Base-by-base conservation (phyloP, 495 filamentous ascomycete genomes). In the Talaromyces ruber region DNA sequence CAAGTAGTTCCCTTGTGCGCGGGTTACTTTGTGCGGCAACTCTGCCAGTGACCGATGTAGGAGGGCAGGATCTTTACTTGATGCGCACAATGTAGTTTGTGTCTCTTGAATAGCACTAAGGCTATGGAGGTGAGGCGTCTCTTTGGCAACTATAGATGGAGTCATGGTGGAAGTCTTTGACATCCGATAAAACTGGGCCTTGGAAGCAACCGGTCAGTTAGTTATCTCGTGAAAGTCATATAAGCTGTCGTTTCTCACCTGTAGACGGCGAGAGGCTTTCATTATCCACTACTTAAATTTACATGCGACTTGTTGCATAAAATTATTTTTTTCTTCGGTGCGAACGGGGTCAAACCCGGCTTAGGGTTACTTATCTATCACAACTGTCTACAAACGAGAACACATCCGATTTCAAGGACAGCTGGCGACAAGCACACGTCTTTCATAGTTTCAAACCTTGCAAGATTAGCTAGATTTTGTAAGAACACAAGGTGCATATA, bases 11-110 rank as follows among this genome's bases (percentile, higher is more conserved):
- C 70, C 70, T 21, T 64, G 34, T 3, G 62, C 70, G 22, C 50
- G 26, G 37, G 67, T 62, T 16, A 72, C 64, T 12, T 62, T 70
- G 9, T 62, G 39, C 22, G 70, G 71, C 22, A 37, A 30, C 29
- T 65, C 59, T 39, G 34, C 16, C 18, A 73, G 65, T 11, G 66
- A 64, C 0, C 71, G 69, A 58, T 73, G 68, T n/a, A 73, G 69
- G 30, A 71, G 50, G 14, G 50, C 50, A 53, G 50, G 22, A 6
- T 28, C 24, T 53, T 21, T 47, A 28, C 22, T 12, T 14, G 1
- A 8, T 22, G 6, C 12, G 50, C 8, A 14, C 7, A 28, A 6
- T 16, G 21, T n/a, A 14, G 22, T 21, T 53, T 3, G 11, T 5
- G 18, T 18, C 24, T 53, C 25, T 5, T 53, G 50, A 28, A 5